Base-by-base conservation (phyloP, 352 stramenopile species). In the Globisporangium paddicum region DNA sequence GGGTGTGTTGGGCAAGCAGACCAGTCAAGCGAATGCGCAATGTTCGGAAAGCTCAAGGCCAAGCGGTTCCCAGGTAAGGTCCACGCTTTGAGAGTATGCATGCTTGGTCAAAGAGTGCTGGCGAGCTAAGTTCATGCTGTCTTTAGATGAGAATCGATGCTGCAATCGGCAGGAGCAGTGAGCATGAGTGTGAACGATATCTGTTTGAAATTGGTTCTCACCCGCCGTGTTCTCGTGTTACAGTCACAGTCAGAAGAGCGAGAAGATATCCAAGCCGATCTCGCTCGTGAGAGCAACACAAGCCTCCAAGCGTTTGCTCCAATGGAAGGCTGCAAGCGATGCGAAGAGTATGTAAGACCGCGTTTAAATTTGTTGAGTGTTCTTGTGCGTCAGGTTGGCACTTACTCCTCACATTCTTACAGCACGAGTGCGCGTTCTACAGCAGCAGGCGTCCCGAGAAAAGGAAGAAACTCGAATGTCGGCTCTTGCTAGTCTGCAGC, bases 401-500 rank as follows among this genome's bases (percentile, higher is more conserved):
- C n/a, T n/a, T n/a, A n/a, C n/a, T n/a, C n/a, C n/a, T n/a, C n/a
- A n/a, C n/a, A n/a, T n/a, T n/a, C n/a, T n/a, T n/a, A 2, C n/a
- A 73, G 65, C 57, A 7, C 54, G 60, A 41, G 48, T 67, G 48
- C 66, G 62, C 47, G 52, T 52, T 2, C 60, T 45, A 49, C 50
- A 63, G 37, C 58, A 61, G 45, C 47, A 66, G 35, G 61, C 65
- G 28, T 64, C 48, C 25, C 60, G 40, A 21, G 30, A 63, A 48
- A 63, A 63, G 13, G 60, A 81, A 45, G 64, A 77, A 8, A 25
- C 70, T 1, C 41, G 56, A 1, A 70, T 69, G n/a, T 23, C 68
- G 23, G 56, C 64, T 18, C 26, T 45, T 13, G 47, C 63, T 10
- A 50, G 13, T 7, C 69, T 58, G 42, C 19, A 58, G 2, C 53